Evolutionary conservation across 495 filamentous ascomycete genomes (phyloP), one percentile per base, ranked within the genome.

Genomic region (Usnea hakonensis): DNA sequence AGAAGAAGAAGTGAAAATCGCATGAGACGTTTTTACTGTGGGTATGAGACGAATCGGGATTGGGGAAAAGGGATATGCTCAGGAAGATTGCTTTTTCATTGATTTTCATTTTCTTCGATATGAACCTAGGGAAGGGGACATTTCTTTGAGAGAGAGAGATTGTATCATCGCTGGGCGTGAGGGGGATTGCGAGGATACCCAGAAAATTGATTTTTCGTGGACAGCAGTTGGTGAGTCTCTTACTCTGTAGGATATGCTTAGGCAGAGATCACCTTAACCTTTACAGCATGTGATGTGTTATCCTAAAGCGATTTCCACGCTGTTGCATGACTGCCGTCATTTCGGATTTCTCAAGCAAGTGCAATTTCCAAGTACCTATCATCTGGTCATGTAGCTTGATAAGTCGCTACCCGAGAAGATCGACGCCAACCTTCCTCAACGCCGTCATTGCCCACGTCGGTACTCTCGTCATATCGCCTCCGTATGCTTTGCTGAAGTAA

Each of bases 371-470:
- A 14, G 30, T 30, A 11, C 35, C n/a, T n/a, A n/a, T n/a, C 5
- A 30, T 50, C 23, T 7, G 46, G 30, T 4, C 43, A 30, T 16
- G 43, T 23, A 13, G 10, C 43, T 4, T 48, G 3, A 32, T 16
- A 13, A 40, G n/a, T 55, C 19, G 21, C 19, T 40, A 62, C 30
- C 70, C 77, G 61, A 87, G 69, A 62, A 98, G 69, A 79, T 97
- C 89, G 61, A 97, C 83, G 7, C 89, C 90, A n/a, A 99, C 94
- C 0, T 80, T 83, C 36, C 73, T 80, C 62, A 97, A 72, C n/a
- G 95, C 91, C 60, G 83, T 83, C 11, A 95, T 84, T 1, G 89
- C 91, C 94, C 94, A 99, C 0, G 73, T 71, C 4, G 94, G 94
- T 70, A 87, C 89, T 55, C 80, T 84, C 10, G 76, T 74, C 65